These are phyloP conservation scores for Endocalyx cinctus DNA, from an alignment of 2,329 filamentous ascomycete species.

Conservation along the genomic window DNA sequence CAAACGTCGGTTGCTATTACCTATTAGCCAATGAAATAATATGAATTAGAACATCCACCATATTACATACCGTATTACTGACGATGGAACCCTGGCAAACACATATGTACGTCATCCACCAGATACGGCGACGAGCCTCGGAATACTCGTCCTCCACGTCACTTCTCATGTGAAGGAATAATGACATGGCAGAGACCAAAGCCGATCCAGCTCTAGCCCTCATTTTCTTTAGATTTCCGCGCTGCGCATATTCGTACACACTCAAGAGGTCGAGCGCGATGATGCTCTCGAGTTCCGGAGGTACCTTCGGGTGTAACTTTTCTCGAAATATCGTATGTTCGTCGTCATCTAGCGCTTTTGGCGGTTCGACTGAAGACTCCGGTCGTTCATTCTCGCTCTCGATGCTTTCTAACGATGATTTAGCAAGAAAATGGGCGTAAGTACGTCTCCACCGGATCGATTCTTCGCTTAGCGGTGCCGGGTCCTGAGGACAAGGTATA, in stretches of 20 bases:
- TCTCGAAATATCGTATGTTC: constrained; percentile 26
- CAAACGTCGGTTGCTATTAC: constrained; percentile 36
- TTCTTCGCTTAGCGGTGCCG: constrained; percentile 30
- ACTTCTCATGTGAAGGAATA: constrained; percentile 36
- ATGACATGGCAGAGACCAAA: constrained; percentile 39
- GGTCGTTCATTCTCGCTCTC: constrained; percentile 44
- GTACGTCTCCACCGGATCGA: constrained; percentile 40
- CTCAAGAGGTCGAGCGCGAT: constrained; percentile 44
- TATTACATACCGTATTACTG: constrained; percentile 38
- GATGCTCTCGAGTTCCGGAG: constrained; percentile 42
- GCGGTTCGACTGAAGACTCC: constrained; percentile 39
- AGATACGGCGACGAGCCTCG: constrained; percentile 42
- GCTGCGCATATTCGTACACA: constrained; percentile 49
- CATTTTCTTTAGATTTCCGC: constrained; percentile 50
- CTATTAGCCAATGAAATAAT: constrained; percentile 5
- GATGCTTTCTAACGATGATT: constrained; percentile 42
- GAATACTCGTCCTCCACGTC: constrained; percentile 34
- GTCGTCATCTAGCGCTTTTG: constrained; percentile 37
- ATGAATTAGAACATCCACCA: background rate
- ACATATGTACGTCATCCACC: constrained; percentile 53
- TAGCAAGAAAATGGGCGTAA: constrained; percentile 44
- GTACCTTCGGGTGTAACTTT: constrained; percentile 40
- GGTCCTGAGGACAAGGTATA: constrained; percentile 39
- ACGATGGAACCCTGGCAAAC: constrained; percentile 48
- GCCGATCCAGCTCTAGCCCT: constrained; percentile 43